Base-by-base conservation (phyloP, 2,329 filamentous ascomycete genomes). In the Colletotrichum falcatum region DNA sequence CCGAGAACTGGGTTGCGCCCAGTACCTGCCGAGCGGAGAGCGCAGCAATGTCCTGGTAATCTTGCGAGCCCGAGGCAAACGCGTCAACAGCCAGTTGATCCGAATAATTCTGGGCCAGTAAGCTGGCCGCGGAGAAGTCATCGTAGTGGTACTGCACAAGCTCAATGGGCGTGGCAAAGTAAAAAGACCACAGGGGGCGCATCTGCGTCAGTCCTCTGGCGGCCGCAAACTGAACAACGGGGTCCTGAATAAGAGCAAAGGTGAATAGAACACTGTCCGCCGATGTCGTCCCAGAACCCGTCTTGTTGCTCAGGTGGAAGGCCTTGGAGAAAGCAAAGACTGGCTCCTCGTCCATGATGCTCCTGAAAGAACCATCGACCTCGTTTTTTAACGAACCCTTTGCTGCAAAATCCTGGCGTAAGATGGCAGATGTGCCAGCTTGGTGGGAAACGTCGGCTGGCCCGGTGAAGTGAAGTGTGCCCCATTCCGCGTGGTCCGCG, bases 401-500 rank as follows among this genome's bases (percentile, higher is more conserved):
- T 68, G 86, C 84, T 0, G 93, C 89, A 79, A 97, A 97, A 1
- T 86, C 84, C 73, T 89, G 88, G 62, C 93, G 88, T 28, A 96
- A 82, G 11, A 85, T 72, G 2, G 84, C 86, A 8, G 93, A 92
- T 26, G 89, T 90, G 37, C 93, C 94, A 72, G 88, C 89, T 80
- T 95, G 90, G 77, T 95, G 91, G 33, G 87, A 84, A 23, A 88
- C 89, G 76, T 91, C 87, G 73, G 85, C 82, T 28, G 94, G 92
- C 1, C 86, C 93, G 28, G 91, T 91, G 77, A 97, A 94, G 79
- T 93, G 88, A 67, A 97, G 80, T 35, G 90, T 91, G 5, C 94
- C 94, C 94, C 94, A 97, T 87, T 97, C 94, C 1, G 92, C 88
- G 53, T 91, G 91, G 75, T 97, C 94, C 53, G 81, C 81, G 65